phyloP scores from a whole-genome alignment of 2,329 filamentous ascomycete genomes.

The Fusarium napiforme region DNA sequence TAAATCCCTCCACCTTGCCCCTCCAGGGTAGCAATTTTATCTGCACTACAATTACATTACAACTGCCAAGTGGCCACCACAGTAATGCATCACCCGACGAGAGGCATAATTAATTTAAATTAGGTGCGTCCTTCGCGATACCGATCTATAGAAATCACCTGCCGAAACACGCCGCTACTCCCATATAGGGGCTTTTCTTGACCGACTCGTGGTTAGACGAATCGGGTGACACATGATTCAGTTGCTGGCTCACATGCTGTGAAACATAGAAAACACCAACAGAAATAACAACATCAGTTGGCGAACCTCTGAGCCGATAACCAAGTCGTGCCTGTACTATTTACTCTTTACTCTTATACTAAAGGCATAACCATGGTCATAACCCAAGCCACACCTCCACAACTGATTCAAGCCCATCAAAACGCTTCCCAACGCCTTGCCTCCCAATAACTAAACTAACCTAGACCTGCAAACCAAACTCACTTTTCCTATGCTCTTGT shows the following conservation, averaged over 20 bases:
- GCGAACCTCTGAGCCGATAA: neutral
- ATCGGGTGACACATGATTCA: conserved; percentile 20
- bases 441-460: conserved; percentile 4
- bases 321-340: neutral
- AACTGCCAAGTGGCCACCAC: neutral
- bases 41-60: neutral
- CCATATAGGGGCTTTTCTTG: neutral
- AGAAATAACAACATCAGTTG: neutral
- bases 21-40: conserved; percentile 15
- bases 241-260: conserved; percentile 21
- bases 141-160: neutral
- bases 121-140: conserved; percentile 1
- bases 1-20: conserved; percentile 20
- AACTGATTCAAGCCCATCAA: neutral
- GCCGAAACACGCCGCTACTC: neutral
- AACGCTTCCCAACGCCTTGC: conserved; percentile 28
- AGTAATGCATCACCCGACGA: conserved; percentile 11
- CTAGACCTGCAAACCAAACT: neutral
- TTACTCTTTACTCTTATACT: conserved; percentile 3
- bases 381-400: conserved; percentile 4
- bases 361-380: neutral
- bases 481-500: conserved; percentile 33
- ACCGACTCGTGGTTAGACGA: conserved; percentile 1
- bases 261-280: conserved; percentile 7
- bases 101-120: neutral